Evolutionary conservation across 768 basidiomycete species (phyloP), one percentile per base, ranked within the genome.

Genomic region (Paxillus rubicundulus): DNA sequence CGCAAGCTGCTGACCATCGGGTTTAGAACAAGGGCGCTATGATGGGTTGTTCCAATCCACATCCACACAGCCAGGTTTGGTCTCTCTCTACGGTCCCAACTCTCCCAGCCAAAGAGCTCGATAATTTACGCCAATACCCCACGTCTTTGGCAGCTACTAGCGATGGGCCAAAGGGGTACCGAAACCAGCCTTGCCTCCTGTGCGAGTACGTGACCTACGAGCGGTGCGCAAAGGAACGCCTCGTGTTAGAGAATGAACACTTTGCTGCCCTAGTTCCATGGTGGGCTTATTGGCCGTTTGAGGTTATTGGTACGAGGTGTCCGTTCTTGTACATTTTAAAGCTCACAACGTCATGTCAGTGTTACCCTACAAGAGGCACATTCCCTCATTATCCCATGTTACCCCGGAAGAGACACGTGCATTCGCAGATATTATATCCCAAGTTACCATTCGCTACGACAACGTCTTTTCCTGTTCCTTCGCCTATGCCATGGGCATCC

Each of bases 241-340:
- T 92, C 37, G 85, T 95, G 2, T 65, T 85, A 32, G 72, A 77
- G 65, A 89, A 90, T 61, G 80, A 82, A 16, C 79, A 87, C 61
- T 97, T 91, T 82, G 76, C 89, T 3, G 91, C 86, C 0, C 63
- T 96, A 2, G 92, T 95, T 3, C 94, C 94, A 2, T 96, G 91
- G 86, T 97, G 94, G 94, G 94, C 93, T 6, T 81, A 82, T 30
- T 97, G 93, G 94, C 94, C 94, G 0, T 97, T 85, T 64, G 94
- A 97, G 67, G 76, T 86, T 16, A 71, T 95, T 60, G 65, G 89
- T 87, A 60, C 61, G 77, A 32, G 2, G 12, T 20, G 18, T 28
- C 18, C 7, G 32, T 44, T 33, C 7, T 32, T 7, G 2, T 37
- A 18, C 39, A 39, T 40, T 37, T 57, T 10, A 43, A 42, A 13